Evolutionary conservation across 768 basidiomycete genomes (phyloP).

Genomic region (Tricholoma matsutake): DNA sequence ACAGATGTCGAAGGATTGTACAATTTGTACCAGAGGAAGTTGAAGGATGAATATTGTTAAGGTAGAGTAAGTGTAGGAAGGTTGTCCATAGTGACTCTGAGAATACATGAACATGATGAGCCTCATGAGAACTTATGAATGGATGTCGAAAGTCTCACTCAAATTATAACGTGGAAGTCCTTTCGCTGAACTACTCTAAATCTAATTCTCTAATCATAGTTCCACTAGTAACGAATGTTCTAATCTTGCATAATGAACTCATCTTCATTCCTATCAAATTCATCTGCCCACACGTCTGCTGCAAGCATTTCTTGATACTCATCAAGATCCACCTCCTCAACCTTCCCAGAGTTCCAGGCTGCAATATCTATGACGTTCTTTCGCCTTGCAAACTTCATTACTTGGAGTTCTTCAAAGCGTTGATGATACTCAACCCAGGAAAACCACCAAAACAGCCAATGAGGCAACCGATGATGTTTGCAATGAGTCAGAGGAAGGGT

Average conservation of each 20-base stretch:
- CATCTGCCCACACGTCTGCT: too few relatives aligned
- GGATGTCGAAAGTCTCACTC: background rate
- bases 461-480: too few relatives aligned
- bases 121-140: background rate
- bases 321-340: background rate
- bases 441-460: too few relatives aligned
- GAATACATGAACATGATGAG: background rate
- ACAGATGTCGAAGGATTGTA: background rate
- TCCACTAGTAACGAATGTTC: background rate
- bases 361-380: background rate
- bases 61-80: background rate
- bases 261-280: too few relatives aligned
- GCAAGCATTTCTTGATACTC: background rate
- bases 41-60: background rate
- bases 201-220: background rate
- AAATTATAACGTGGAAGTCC: too few relatives aligned
- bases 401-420: slow-evolving; percentile 4
- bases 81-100: background rate
- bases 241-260: too few relatives aligned
- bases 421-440: too few relatives aligned
- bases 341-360: background rate
- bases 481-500: too few relatives aligned
- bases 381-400: background rate
- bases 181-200: background rate
- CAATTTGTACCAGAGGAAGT: background rate